Base-by-base conservation (phyloP, 225 moss, liverwort and hornwort species). In the Pseudoscleropodium purum region DNA sequence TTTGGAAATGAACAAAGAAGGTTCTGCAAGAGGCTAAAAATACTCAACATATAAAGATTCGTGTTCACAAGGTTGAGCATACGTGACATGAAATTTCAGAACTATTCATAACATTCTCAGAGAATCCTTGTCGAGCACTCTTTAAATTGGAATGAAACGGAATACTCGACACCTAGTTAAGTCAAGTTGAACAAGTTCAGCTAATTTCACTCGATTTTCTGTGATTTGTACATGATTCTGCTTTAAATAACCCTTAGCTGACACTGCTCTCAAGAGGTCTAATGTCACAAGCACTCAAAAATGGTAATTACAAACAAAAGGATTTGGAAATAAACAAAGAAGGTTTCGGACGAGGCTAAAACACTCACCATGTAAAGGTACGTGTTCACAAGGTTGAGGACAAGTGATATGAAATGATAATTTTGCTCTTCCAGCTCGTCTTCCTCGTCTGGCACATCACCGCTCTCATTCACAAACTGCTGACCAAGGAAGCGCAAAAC, bases 281-380 rank as follows among this genome's bases (percentile, higher is more conserved):
- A 6, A 57, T 39, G 60, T 59, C 39, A 41, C n/a, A 60, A 60
- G 12, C 4, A 59, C 80, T 80, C 39, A 39, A 80, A 39, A n/a
- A 80, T 57, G 39, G 54, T 8, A 59, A 80, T 59, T 39, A 39
- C 80, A 60, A n/a, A 47, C n/a, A 59, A 6, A 39, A 27, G 6
- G 25, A 14, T 52, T 47, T 47, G 47, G 47, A 47, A 47, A 47
- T 47, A 47, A 47, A 47, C 47, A 10, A 47, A 47, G 47, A 47
- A 47, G 47, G 47, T 47, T 47, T 54, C 11, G 8, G 16, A 36
- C 8, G 8, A 75, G 72, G 43, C 18, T 82, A 39, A 76, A 27
- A 23, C 52, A 74, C 95, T 85, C 86, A 96, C 98, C 97, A 98
- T 98, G 47, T 98, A 98, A 62, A 98, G 94, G 84, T 93, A 98